Percentiles rank a stretch among this genome's conserved stretches.
phyloP scores from a whole-genome alignment of 495 filamentous ascomycete genomes.

The Talaromyces ruber region DNA sequence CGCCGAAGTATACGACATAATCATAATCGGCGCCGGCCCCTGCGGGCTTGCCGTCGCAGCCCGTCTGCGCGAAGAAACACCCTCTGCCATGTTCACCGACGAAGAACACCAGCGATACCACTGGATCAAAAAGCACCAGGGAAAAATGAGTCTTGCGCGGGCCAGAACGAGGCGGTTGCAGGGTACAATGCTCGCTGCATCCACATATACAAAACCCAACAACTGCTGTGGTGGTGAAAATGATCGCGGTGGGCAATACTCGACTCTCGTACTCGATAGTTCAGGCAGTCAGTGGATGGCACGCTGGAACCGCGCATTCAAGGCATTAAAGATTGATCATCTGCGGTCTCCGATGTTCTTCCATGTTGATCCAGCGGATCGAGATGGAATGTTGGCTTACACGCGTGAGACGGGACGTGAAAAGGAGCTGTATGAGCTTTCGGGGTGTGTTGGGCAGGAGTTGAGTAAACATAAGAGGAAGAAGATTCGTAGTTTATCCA shows the following conservation, averaged over 20 bases:
- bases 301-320: constrained; percentile 48
- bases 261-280: constrained; percentile 43
- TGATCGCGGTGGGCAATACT: constrained; percentile 4
- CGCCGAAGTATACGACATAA: constrained; percentile 40
- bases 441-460: constrained; percentile 53
- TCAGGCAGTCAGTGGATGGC: constrained; percentile 45
- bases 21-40: constrained; percentile 56
- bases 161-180: constrained; percentile 8
- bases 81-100: constrained; percentile 57
- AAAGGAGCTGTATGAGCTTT: constrained; percentile 46
- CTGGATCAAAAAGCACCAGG: constrained; percentile 50
- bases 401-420: constrained; percentile 41
- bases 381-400: constrained; percentile 54
- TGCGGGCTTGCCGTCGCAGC: constrained; percentile 54
- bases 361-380: constrained; percentile 55
- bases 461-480: constrained; percentile 57
- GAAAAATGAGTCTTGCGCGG: constrained; percentile 34
- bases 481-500: constrained; percentile 31
- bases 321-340: constrained; percentile 47
- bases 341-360: constrained; percentile 62
- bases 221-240: background rate
- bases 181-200: background rate
- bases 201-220: background rate
- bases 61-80: constrained; percentile 49
- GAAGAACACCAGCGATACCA: constrained; percentile 57